These are phyloP conservation scores for Colletotrichum eremochloae DNA, from an alignment of 2,329 filamentous ascomycete genomes.

Conservation along the genomic window DNA sequence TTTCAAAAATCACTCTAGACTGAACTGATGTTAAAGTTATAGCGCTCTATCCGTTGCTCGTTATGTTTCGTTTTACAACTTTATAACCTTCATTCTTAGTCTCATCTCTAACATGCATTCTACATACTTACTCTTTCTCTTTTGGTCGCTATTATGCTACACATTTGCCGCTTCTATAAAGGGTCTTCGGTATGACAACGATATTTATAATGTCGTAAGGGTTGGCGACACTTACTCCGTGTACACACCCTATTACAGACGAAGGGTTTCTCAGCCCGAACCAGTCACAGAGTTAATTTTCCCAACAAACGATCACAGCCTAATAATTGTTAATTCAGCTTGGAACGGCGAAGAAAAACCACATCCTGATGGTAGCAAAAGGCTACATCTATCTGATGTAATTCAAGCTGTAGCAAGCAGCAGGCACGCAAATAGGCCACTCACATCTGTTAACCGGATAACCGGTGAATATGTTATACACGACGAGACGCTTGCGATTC, in stretches of 20 bases:
- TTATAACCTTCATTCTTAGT: too few relatives aligned
- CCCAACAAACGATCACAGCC: background rate
- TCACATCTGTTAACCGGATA: background rate
- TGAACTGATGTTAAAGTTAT: too few relatives aligned
- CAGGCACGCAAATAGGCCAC: background rate
- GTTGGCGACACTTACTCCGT: background rate
- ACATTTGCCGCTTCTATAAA: background rate
- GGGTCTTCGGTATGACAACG: background rate
- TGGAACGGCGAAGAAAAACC: background rate
- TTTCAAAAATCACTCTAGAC: too few relatives aligned
- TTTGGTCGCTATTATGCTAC: background rate
- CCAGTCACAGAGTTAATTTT: background rate
- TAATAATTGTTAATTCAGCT: background rate
- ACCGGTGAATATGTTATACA: background rate
- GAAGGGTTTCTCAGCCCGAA: fast-evolving
- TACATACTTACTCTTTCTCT: background rate
- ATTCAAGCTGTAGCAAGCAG: background rate
- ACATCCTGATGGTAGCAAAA: background rate
- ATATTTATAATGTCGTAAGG: background rate
- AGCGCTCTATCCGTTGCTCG: too few relatives aligned
- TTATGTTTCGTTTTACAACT: too few relatives aligned
- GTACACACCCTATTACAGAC: background rate
- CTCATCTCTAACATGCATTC: background rate
- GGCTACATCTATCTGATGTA: background rate
- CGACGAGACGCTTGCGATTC: background rate